These are phyloP conservation scores for Rhizopus microsporus DNA, from an alignment of 371 early-diverging fungal genomes.

Conservation along the genomic window DNA sequence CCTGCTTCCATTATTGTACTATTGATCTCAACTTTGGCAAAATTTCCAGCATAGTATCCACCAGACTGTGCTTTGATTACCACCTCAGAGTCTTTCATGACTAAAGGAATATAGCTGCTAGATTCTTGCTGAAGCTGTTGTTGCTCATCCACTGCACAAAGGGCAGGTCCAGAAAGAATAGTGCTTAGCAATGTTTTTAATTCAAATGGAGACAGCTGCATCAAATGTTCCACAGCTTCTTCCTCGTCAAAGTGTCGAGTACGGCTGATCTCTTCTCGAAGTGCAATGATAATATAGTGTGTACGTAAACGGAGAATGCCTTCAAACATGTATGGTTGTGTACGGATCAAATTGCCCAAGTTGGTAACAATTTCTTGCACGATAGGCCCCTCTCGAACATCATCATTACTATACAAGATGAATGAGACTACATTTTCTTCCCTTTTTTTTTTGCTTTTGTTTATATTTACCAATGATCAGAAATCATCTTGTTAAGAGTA, in stretches of 20 bases:
- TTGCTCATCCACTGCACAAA: background rate
- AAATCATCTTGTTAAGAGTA: slow-evolving; percentile 66
- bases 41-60: slow-evolving; percentile 74
- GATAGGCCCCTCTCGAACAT: slow-evolving; percentile 81
- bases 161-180: slow-evolving; percentile 66
- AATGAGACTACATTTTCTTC: background rate
- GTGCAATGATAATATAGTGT: slow-evolving; percentile 78
- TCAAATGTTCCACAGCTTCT: slow-evolving; percentile 75
- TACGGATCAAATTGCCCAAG: slow-evolving; percentile 73
- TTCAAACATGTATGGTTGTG: slow-evolving; percentile 70
- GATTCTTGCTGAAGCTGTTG: background rate
- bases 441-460: too few relatives aligned
- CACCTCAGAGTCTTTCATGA: slow-evolving; percentile 13
- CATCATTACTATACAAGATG: slow-evolving; percentile 50
- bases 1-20: slow-evolving; percentile 51
- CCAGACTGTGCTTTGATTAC: slow-evolving; percentile 66
- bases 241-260: slow-evolving; percentile 72
- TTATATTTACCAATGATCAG: slow-evolving; percentile 48
- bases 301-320: slow-evolving; percentile 83
- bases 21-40: slow-evolving; percentile 71
- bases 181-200: slow-evolving; percentile 71
- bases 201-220: slow-evolving; percentile 81
- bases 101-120: slow-evolving; percentile 18
- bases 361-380: slow-evolving; percentile 83
- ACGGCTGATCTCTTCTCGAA: slow-evolving; percentile 83